phyloP scores from a whole-genome alignment of 208 protist species.

The Giardia muris region DNA sequence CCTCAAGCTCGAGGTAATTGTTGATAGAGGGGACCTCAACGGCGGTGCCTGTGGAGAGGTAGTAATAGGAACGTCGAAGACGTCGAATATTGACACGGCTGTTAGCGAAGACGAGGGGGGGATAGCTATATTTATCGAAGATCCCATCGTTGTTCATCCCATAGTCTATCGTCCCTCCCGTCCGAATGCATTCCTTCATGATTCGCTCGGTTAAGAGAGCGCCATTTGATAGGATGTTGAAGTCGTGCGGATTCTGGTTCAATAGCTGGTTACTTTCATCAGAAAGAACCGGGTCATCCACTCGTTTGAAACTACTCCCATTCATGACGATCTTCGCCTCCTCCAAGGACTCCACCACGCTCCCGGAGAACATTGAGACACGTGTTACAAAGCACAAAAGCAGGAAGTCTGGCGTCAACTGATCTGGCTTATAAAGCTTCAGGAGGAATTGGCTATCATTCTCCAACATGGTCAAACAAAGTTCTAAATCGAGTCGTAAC shows the following conservation, averaged over 20 bases:
- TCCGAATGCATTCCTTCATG: not conserved
- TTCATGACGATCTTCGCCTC: not conserved
- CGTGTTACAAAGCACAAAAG: not conserved
- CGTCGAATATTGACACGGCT: not conserved
- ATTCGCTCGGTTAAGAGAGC: not conserved
- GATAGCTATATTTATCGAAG: not conserved
- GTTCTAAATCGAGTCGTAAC: not conserved
- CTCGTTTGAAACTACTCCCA: not conserved
- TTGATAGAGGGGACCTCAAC: not conserved
- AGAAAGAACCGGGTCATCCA: not conserved
- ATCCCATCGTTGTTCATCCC: not conserved
- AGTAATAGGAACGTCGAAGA: not conserved
- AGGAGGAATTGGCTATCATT: not conserved
- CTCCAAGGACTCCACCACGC: not conserved
- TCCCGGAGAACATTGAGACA: not conserved
- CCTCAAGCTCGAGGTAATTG: not conserved
- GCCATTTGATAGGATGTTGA: not conserved
- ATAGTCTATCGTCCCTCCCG: not conserved
- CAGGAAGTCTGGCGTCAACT: not conserved
- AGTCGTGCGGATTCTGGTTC: not conserved
- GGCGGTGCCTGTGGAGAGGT: not conserved
- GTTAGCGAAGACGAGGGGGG: not conserved
- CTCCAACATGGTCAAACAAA: not conserved
- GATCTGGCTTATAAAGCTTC: slow-evolving; percentile 1
- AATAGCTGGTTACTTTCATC: not conserved